Evolutionary conservation across 441 rosid genomes (phyloP).

Genomic region (Adansonia madagascariensis): DNA sequence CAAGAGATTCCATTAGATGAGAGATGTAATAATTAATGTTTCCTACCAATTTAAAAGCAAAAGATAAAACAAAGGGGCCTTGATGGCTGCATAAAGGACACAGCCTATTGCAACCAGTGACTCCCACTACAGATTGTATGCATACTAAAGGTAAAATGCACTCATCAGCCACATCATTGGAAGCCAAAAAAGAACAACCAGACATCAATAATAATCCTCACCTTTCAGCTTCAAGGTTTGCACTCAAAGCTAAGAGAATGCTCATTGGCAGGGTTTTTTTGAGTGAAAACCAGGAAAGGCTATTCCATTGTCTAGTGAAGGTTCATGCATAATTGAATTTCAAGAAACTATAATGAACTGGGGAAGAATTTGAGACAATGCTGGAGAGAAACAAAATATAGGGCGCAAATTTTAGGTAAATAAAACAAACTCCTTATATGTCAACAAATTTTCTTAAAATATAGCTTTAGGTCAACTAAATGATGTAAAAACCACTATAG

Average conservation of each 20-base stretch:
- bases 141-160: slow-evolving; percentile 32
- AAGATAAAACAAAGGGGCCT: slow-evolving; percentile 22
- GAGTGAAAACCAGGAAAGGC: background rate
- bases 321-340: background rate
- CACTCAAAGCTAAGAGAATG: background rate
- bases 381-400: background rate
- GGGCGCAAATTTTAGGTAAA: background rate
- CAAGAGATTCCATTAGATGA: slow-evolving; percentile 24
- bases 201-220: slow-evolving; percentile 20
- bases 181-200: slow-evolving; percentile 16
- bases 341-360: background rate
- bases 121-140: slow-evolving; percentile 25
- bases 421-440: background rate
- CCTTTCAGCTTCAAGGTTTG: no score
- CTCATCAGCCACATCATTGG: slow-evolving; percentile 36
- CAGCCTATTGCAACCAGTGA: slow-evolving; percentile 17
- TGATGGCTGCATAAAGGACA: slow-evolving; percentile 36
- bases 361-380: background rate
- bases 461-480: background rate
- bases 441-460: background rate
- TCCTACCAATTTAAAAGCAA: slow-evolving; percentile 39
- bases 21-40: slow-evolving; percentile 40
- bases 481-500: background rate
- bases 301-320: background rate
- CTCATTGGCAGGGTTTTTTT: background rate